Conservation (phyloP, 2,329 filamentous ascomycete species). For the Penicillium corylophilum region DNA sequence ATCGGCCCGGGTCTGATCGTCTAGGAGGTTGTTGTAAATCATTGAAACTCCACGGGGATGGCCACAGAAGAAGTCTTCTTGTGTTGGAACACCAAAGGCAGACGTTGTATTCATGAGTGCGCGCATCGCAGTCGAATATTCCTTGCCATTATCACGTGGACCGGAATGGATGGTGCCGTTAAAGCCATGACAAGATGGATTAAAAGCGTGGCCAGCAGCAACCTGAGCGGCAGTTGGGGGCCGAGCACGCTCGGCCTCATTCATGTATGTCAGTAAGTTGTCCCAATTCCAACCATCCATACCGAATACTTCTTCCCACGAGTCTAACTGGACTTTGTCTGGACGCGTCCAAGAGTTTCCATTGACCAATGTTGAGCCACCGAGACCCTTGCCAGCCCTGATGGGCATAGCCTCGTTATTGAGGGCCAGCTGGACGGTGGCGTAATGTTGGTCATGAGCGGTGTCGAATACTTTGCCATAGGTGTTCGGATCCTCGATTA, state of each 20-base stretch:
- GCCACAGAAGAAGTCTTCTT: conserved; percentile 26
- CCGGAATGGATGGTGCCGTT: conserved; percentile 26
- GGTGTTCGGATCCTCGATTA: conserved; percentile 25
- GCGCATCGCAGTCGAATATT: conserved; percentile 23
- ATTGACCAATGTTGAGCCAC: conserved; percentile 31
- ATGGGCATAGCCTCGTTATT: conserved; percentile 23
- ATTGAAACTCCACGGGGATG: conserved; percentile 32
- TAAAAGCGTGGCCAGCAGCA: conserved; percentile 22
- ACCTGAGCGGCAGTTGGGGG: conserved; percentile 19
- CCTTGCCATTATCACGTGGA: conserved; percentile 20
- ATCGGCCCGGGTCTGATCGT: conserved; percentile 27
- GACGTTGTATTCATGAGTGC: conserved; percentile 24
- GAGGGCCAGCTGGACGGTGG: conserved; percentile 15
- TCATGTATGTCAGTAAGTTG: conserved; percentile 49
- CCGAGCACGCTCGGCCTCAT: conserved; percentile 34
- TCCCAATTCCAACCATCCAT: conserved; percentile 49
- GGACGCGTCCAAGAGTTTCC: conserved; percentile 32
- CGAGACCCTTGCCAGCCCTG: conserved; percentile 27
- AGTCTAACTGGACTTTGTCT: conserved; percentile 25
- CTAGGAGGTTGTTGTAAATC: conserved; percentile 26
- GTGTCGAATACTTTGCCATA: conserved; percentile 30
- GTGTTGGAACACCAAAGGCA: conserved; percentile 12
- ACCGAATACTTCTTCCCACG: conserved; percentile 39
- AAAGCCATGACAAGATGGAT: conserved; percentile 23
- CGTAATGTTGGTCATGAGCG: conserved; percentile 22